Base-by-base conservation (phyloP, 1,139 yeast genomes). In the Diutina scorzettiae region DNA sequence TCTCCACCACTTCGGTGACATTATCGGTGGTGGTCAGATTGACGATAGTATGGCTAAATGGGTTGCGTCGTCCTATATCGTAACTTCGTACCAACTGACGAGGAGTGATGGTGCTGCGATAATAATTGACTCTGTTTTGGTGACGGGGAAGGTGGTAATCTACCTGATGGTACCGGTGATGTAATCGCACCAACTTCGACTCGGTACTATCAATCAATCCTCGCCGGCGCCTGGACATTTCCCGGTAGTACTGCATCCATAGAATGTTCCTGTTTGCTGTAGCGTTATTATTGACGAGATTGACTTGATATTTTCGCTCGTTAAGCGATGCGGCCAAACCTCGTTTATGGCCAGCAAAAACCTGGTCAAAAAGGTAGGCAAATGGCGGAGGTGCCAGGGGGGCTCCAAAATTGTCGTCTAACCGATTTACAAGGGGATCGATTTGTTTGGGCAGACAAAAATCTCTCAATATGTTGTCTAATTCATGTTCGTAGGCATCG, bases 351-450 rank as follows among this genome's bases (percentile, higher is more conserved):
- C 60, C 59, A 21, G 49, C 46, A 39, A 62, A 50, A 12, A 57
- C 51, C 25, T 55, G 53, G 23, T 53, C 52, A 46, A 67, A 65
- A 42, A 58, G 55, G 8, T 52, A 43, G 4, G 56, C 53, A 43
- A 64, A 66, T 17, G 69, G 70, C 29, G 64, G 50, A 40, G 51
- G 50, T n/a, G n/a, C n/a, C n/a, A n/a, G n/a, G 20, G 46, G 44
- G 34, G 42, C 40, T 14, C 44, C 44, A 28, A 41, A 40, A 7
- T 49, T 34, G 51, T 58, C 47, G 32, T 56, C 42, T 6, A 27
- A 5, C 50, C 56, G 44, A 23, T 21, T 23, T 19, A 23, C 20
- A 14, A 21, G 19, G 25, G 28, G 28, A 7, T 21, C 39, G 3
- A 34, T 9, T 14, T 23, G 28, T 20, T 19, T 17, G 6, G 39